These are phyloP conservation scores for Penicillium longicatenatum DNA, from an alignment of 495 filamentous ascomycete species.

Conservation along the genomic window DNA sequence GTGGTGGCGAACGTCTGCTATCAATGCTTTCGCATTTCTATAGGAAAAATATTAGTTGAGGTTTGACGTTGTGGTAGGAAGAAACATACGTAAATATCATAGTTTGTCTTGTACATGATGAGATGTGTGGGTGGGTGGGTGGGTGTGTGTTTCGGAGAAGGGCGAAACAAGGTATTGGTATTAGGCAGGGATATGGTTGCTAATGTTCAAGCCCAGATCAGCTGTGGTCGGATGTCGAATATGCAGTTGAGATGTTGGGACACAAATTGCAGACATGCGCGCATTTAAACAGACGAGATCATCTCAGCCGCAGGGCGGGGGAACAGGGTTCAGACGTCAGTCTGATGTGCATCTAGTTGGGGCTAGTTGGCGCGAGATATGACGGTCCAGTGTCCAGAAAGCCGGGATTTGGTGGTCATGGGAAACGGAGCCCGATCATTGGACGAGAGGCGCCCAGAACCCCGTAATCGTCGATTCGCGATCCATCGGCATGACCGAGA, in stretches of 20 bases:
- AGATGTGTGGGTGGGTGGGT: constrained; percentile 4
- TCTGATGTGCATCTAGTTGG: constrained; percentile 6
- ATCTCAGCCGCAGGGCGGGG: constrained; percentile 15
- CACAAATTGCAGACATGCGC: constrained; percentile 5
- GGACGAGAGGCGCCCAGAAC: constrained; percentile 6
- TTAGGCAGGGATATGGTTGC: background rate
- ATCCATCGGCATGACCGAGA: constrained; percentile 8
- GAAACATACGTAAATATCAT: constrained; percentile 34
- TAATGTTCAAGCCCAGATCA: background rate
- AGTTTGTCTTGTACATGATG: constrained; percentile 50
- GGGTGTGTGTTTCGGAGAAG: background rate
- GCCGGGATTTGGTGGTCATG: background rate
- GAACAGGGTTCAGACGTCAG: background rate
- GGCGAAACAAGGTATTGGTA: background rate
- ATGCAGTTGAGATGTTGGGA: constrained; percentile 14
- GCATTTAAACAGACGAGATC: constrained; percentile 8
- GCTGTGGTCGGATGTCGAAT: background rate
- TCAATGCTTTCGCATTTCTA: constrained; percentile 29
- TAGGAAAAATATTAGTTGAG: constrained; percentile 2
- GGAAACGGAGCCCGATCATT: constrained; percentile 7
- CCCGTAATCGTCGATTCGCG: background rate
- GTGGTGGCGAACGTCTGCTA: constrained; percentile 29
- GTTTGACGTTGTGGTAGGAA: constrained; percentile 3
- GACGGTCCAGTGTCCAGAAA: background rate
- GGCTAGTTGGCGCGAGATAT: constrained; percentile 2